Percentiles rank a stretch among this genome's conserved stretches.
Conservation (phyloP, 2,329 filamentous ascomycete genomes). For the Aspergillus neotritici region DNA sequence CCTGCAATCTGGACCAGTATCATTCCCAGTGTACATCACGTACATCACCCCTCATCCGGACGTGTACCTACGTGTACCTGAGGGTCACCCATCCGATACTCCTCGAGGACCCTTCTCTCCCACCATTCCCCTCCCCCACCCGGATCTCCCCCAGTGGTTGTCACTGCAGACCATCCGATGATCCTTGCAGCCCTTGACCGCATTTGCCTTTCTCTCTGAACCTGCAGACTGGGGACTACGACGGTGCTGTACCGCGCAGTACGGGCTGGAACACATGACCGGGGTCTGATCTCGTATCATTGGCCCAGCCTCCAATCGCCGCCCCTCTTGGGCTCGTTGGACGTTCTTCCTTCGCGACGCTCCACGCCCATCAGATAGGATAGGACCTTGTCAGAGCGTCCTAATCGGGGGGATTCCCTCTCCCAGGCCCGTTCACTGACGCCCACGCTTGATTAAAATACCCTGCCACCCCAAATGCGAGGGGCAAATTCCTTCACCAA, state of each 20-base stretch:
- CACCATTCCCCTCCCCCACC: background rate
- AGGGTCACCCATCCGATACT: background rate
- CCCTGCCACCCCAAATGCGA: conserved; percentile 4
- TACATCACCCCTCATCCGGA: background rate
- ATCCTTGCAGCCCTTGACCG: too few species aligned
- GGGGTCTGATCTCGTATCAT: background rate
- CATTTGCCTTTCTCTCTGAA: too few species aligned
- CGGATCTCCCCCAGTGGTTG: too few species aligned
- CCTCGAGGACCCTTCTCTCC: background rate
- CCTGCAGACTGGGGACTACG: conserved; percentile 5
- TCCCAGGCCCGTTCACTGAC: too few species aligned
- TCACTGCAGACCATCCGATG: too few species aligned
- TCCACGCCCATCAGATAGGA: conserved; percentile 1
- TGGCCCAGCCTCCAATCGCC: conserved; percentile 4
- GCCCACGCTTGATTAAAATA: too few species aligned
- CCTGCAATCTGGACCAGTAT: too few species aligned
- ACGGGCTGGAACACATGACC: conserved; percentile 8
- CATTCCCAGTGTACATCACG: background rate
- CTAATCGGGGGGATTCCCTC: too few species aligned
- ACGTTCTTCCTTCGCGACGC: conserved; percentile 2
- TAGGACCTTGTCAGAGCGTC: background rate
- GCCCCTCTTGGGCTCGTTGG: too few species aligned
- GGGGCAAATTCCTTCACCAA: background rate
- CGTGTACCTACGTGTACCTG: conserved; percentile 1
- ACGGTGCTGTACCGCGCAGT: conserved; percentile 6